Conservation (phyloP, 352 stramenopile genomes). For the Albugo laibachii region DNA sequence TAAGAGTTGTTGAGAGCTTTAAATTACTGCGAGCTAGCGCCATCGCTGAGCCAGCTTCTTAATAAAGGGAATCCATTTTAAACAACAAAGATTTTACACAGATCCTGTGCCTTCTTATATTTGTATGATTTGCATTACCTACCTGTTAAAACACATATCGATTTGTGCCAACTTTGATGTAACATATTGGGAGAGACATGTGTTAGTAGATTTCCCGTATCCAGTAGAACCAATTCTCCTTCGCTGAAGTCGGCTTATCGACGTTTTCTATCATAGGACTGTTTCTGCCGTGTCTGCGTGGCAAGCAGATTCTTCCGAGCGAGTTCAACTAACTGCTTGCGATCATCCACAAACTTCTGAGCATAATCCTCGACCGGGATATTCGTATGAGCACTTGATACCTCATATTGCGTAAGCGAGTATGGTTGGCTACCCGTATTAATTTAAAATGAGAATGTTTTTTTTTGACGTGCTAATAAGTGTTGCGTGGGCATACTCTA, state of each 20-base stretch:
- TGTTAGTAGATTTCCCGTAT: constrained; percentile 2
- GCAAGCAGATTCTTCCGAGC: not conserved
- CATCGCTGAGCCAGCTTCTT: too few relatives aligned
- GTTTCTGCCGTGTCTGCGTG: constrained; percentile 4
- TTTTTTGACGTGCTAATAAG: constrained; percentile 3
- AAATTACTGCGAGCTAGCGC: too few relatives aligned
- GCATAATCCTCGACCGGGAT: constrained; percentile 1
- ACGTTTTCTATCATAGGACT: constrained; percentile 4
- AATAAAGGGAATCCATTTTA: too few relatives aligned
- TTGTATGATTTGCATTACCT: too few relatives aligned
- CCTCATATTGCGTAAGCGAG: not conserved
- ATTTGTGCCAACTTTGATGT: too few relatives aligned
- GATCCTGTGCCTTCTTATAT: too few relatives aligned
- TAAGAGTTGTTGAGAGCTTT: too few relatives aligned
- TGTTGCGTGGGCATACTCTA: constrained; percentile 12
- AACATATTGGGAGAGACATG: too few relatives aligned
- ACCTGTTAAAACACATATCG: too few relatives aligned
- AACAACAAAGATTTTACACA: too few relatives aligned
- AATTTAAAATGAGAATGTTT: constrained; percentile 11
- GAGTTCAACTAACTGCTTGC: constrained; percentile 1
- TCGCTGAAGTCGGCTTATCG: not conserved
- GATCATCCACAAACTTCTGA: constrained; percentile 1
- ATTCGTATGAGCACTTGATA: not conserved
- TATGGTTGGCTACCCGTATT: constrained; percentile 4
- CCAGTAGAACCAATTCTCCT: constrained; percentile 3